Conservation (phyloP, 2,329 filamentous ascomycete genomes). For the Corinectria fuckeliana region DNA sequence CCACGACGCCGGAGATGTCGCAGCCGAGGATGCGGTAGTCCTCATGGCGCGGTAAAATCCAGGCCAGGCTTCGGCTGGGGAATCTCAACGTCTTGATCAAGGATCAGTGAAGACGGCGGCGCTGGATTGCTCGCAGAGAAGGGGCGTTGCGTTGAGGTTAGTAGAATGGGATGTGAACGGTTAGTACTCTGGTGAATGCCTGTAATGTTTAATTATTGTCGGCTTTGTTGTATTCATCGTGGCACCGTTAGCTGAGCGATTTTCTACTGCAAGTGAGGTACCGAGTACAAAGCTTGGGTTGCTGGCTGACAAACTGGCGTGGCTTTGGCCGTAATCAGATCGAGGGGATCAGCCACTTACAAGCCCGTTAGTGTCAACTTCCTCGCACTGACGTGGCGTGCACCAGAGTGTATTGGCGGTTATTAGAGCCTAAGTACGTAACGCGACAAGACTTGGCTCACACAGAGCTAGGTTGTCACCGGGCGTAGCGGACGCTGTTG, state of each 20-base stretch:
- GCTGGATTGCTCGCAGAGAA: constrained; percentile 24
- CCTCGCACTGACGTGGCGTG: too few species aligned
- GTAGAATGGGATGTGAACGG: constrained; percentile 19
- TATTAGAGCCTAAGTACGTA: too few species aligned
- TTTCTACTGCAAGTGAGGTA: too few species aligned
- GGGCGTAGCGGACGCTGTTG: too few species aligned
- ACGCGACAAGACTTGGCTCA: too few species aligned
- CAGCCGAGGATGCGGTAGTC: constrained; percentile 18
- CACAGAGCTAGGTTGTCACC: too few species aligned
- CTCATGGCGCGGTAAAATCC: constrained; percentile 21
- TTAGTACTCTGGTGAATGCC: constrained; percentile 17
- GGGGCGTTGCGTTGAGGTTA: neutral
- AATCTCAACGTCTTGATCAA: constrained; percentile 8
- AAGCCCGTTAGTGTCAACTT: neutral
- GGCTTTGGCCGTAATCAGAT: neutral
- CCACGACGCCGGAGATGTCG: constrained; percentile 24
- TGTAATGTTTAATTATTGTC: neutral
- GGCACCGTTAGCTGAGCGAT: constrained; percentile 20
- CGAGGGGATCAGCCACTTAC: neutral
- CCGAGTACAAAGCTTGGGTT: too few species aligned
- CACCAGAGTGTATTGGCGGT: too few species aligned
- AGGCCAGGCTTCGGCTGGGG: constrained; percentile 14
- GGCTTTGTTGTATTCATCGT: constrained; percentile 13
- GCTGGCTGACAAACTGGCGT: neutral
- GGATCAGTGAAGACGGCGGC: constrained; percentile 8